A percentile compares a stretch with the other conserved stretches of the same genome.
phyloP scores from a whole-genome alignment of 495 filamentous ascomycete species.

The Lasiosphaeria miniovina region DNA sequence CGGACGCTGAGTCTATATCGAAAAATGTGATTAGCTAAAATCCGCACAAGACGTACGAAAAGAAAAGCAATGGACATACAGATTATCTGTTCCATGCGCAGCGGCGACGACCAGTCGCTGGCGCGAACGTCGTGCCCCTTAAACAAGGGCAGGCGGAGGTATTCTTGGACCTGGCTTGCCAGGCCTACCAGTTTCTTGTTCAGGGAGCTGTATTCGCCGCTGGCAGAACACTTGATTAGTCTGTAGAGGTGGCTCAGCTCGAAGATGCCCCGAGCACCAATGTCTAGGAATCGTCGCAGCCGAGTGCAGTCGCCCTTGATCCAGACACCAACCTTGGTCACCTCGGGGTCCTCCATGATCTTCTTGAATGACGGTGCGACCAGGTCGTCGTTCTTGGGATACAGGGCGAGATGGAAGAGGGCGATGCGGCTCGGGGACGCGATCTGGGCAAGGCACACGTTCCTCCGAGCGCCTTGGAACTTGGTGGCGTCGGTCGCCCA shows the following conservation, averaged over 20 bases:
- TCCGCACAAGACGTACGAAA: background rate
- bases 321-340: slow-evolving; percentile 75
- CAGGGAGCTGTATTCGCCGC: slow-evolving; percentile 49
- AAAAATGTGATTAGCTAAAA: slow-evolving; percentile 7
- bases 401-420: slow-evolving; percentile 74
- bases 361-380: slow-evolving; percentile 64
- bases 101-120: slow-evolving; percentile 64
- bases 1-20: slow-evolving; percentile 68
- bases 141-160: slow-evolving; percentile 70
- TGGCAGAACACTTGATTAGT: slow-evolving; percentile 60
- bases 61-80: slow-evolving; percentile 49
- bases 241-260: slow-evolving; percentile 81
- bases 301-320: slow-evolving; percentile 72
- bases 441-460: slow-evolving; percentile 76
- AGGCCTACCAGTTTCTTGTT: slow-evolving; percentile 66
- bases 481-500: slow-evolving; percentile 59
- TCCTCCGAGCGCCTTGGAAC: slow-evolving; percentile 51
- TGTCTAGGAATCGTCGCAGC: slow-evolving; percentile 59
- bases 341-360: slow-evolving; percentile 65
- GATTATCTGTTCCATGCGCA: slow-evolving; percentile 64
- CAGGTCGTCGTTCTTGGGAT: slow-evolving; percentile 53
- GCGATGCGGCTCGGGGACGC: slow-evolving; percentile 76
- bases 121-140: slow-evolving; percentile 67
- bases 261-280: slow-evolving; percentile 63
- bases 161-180: slow-evolving; percentile 63